Base-by-base conservation (phyloP, 2,329 filamentous ascomycete genomes). In the Colletotrichum sp. region DNA sequence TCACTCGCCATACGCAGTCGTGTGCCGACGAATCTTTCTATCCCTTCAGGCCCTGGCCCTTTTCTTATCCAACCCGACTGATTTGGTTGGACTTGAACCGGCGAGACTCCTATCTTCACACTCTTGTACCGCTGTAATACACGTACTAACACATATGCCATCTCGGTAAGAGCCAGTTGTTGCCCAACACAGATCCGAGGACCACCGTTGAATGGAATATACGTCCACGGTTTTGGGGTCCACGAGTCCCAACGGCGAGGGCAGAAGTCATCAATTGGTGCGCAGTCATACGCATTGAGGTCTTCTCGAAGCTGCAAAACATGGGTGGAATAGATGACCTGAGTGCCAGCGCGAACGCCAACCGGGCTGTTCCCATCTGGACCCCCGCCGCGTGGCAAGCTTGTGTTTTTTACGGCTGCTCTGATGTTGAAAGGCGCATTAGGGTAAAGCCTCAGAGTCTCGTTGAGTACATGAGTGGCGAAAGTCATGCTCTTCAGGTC, bases 381-480 rank as follows among this genome's bases (percentile, higher is more conserved):
- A 86, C 82, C 62, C 90, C 79, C 10, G 84, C 83, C 16, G 88
- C 86, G 78, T 86, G 95, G 95, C 2, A 98, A 89, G 0, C 92
- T 94, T 3, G 95, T 96, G 85, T 96, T 93, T 74, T 88, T 89
- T 15, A 95, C 88, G 13, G 95, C 91, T 39, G 93, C 87, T 77
- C 95, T 93, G 69, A 95, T 89, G 84, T 96, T 97, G 87, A 94
- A 94, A 1, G 95, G 95, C 2, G 96, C 94, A 16, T 92, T 89
- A 0, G 95, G 95, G 83, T 96, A 95, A 8, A 96, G 85, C 10
- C 95, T 92, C 76, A 96, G 89, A 0, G 92, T 94, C 85, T 98
- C 95, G 85, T 95, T 94, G 79, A 97, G 89, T 57, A 94, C 86
- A 79, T 93, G 88, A 82, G 92, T 87, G 71, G 97, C 90, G 83